Percentiles rank a stretch among this genome's conserved stretches.
Conservation (phyloP, 2,329 filamentous ascomycete genomes). For the Aspergillus sp. region DNA sequence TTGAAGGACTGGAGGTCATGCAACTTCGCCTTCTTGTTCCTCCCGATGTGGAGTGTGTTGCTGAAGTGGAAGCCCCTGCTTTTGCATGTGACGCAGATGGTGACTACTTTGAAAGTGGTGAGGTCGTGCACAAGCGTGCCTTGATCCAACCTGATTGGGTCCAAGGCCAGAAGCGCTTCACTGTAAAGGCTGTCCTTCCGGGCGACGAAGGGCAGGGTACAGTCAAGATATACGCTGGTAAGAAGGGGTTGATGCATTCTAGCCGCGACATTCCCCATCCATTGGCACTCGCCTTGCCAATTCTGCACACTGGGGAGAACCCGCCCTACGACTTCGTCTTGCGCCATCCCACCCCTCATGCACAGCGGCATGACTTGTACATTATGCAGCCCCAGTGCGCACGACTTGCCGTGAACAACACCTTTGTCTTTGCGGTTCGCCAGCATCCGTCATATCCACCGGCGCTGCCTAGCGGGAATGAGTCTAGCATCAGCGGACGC, state of each 20-base stretch:
- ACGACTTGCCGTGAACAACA: slow-evolving; percentile 87
- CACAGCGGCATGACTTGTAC: slow-evolving; percentile 95
- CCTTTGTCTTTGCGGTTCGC: slow-evolving; percentile 92
- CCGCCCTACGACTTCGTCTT: slow-evolving; percentile 91
- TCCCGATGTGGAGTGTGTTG: slow-evolving; percentile 83
- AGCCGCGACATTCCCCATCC: slow-evolving; percentile 95
- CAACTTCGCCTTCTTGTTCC: slow-evolving; percentile 87
- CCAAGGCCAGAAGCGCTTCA: slow-evolving; percentile 82
- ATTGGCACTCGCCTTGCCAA: slow-evolving; percentile 82
- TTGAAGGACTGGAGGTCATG: slow-evolving; percentile 90
- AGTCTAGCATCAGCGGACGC: slow-evolving; percentile 39
- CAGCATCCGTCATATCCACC: slow-evolving; percentile 74
- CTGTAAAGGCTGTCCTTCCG: slow-evolving; percentile 86
- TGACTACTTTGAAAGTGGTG: slow-evolving; percentile 89
- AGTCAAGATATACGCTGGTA: slow-evolving; percentile 89
- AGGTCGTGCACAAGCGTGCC: slow-evolving; percentile 78
- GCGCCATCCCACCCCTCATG: slow-evolving; percentile 92
- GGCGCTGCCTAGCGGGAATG: slow-evolving; percentile 35
- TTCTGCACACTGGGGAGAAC: slow-evolving; percentile 87
- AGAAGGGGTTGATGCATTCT: slow-evolving; percentile 93
- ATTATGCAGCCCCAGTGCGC: slow-evolving; percentile 94
- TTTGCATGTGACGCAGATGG: slow-evolving; percentile 83
- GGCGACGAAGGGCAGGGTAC: slow-evolving; percentile 86
- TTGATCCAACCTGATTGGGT: slow-evolving; percentile 92
- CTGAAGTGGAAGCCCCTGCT: slow-evolving; percentile 82